Base-by-base conservation (phyloP, 768 basidiomycete species). In the Leccinum imitatum region DNA sequence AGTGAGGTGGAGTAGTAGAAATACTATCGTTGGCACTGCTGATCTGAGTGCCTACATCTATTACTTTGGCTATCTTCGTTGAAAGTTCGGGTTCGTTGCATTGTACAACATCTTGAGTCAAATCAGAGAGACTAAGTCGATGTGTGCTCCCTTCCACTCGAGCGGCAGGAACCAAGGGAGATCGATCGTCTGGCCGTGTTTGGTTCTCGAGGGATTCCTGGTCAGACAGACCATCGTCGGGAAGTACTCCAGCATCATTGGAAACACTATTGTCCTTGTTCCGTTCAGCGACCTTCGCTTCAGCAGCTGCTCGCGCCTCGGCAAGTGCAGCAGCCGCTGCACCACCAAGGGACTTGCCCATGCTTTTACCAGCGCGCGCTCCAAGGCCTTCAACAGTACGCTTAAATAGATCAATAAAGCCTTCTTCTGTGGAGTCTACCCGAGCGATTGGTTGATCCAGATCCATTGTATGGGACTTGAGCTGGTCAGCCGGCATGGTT, bases 371-470 rank as follows among this genome's bases (percentile, higher is more conserved):
- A 50, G 79, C 67, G 4, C 82, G 83, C 17, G 84, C 78, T 17
- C 87, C 87, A 30, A 88, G 76, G 15, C 80, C 87, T 69, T 89
- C 85, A 0, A 91, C 84, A 1, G 85, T 90, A 67, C 83, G 85
- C 75, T 89, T 92, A 53, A 93, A 78, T 17, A 81, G 77, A 65
- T 84, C 82, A 47, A 92, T 78, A 63, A 88, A 81, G 21, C 81
- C 87, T 31, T 82, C 71, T 5, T 72, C 65, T 19, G 54, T 54
- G 27, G 56, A 46, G 46, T 67, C 54, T 48, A 65, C 31, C 23
- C 33, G 58, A 57, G 37, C 51, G 15, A 53, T 53, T 47, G 59
- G 60, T 50, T 60, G 59, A 31, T 63, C 64, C 53, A 64, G 48
- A 47, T 76, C 67, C 56, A 67, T 67, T 39, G 58, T 57, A 55